Evolutionary conservation across 306 rosid genomes (phyloP).

Genomic region (Comarum palustre): DNA sequence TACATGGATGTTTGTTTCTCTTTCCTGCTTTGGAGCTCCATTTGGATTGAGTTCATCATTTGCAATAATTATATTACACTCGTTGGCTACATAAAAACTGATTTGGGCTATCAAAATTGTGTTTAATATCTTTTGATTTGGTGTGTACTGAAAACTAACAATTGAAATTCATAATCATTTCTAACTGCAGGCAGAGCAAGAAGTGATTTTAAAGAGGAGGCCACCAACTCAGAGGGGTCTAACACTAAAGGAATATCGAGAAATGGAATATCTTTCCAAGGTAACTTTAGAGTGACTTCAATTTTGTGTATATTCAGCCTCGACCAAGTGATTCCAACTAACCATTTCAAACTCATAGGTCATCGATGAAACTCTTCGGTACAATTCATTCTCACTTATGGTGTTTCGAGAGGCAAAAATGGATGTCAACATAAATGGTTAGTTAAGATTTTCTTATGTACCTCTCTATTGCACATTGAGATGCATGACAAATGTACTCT

Average conservation of each 20-base stretch:
- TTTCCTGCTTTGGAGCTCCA: not conserved
- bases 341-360: constrained; percentile 38
- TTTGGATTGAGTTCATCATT: not conserved
- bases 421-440: constrained; percentile 65
- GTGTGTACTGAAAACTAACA: constrained; percentile 21
- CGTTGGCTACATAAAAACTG: not conserved
- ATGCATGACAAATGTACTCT: not conserved
- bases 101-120: not conserved
- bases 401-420: constrained; percentile 81
- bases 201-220: constrained; percentile 54
- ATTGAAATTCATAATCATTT: not conserved
- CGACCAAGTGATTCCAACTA: not conserved
- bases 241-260: constrained; percentile 63
- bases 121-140: not conserved
- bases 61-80: not conserved
- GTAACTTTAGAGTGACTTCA: constrained; percentile 31
- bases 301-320: not conserved
- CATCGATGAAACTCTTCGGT: constrained; percentile 82
- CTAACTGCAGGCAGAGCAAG: constrained; percentile 64
- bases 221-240: constrained; percentile 59
- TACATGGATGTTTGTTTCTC: not conserved
- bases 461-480: not conserved
- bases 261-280: constrained; percentile 75
- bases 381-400: constrained; percentile 65
- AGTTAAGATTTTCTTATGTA: constrained; percentile 15